Base-by-base conservation (phyloP, 2,329 filamentous ascomycete species). In the Epicoccum sorghinum region DNA sequence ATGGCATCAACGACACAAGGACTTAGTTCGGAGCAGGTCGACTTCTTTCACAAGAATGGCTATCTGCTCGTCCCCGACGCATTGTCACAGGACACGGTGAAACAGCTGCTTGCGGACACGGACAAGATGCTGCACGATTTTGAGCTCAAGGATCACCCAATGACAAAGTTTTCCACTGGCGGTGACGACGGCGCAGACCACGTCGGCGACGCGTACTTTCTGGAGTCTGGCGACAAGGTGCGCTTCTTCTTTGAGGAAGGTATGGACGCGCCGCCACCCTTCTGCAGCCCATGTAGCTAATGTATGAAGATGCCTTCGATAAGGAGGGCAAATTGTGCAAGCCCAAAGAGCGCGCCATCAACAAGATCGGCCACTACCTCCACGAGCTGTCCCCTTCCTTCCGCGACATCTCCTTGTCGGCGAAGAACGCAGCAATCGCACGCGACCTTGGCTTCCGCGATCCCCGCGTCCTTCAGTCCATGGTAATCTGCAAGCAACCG, bases 401-500 rank as follows among this genome's bases (percentile, higher is more conserved):
- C 69, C 83, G 84, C 29, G 60, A 70, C 24, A 72, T 82, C 30
- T 81, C 82, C 0, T 80, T 85, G 35, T 84, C 82, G 10, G 71
- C 75, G 33, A 74, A 73, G 54, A 88, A 85, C 73, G 81, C 75
- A 0, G 84, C 81, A 4, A 86, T 96, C 12, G 91, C 92, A 1
- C 78, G 79, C 39, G 82, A 83, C 7, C 80, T 96, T 9, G 89
- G 89, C 2, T 96, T 92, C 78, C 67, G 63, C 4, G 90, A 96
- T 73, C 90, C 93, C 2, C 81, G 89, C 18, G 82, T 88, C 4
- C 80, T 99, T 47, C 95, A 99, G 80, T 95, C 89, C 73, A 99
- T 99, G 95, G 83, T 98, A 25, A 98, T 99, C 66, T 97, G 92
- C 84, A 99, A 99, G 76, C 93, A 97, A 78, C 93, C 95, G 22